phyloP scores from a whole-genome alignment of 257 asterid genomes.

The Nicotiana knightiana region DNA sequence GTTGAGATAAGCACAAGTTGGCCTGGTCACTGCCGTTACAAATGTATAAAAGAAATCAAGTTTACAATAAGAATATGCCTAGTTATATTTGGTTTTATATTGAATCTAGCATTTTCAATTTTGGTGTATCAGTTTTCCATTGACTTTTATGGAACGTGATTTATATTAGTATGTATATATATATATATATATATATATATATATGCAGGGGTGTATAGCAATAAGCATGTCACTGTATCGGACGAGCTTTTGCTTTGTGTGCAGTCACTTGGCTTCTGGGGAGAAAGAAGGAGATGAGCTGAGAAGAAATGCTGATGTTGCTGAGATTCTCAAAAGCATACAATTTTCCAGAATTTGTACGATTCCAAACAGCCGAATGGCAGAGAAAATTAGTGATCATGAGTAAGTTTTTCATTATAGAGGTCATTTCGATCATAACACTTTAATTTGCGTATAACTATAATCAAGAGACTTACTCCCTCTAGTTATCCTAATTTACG shows the following conservation, averaged over 20 bases:
- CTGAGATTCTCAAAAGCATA: conserved; percentile 64
- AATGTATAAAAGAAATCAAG: no score
- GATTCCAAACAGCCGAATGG: conserved; percentile 32
- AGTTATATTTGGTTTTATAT: not conserved
- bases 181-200: not conserved
- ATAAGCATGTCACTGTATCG: conserved; percentile 80
- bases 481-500: no score
- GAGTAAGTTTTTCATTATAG: conserved; percentile 42
- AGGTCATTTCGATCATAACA: not conserved
- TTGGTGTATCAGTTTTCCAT: not conserved
- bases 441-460: not conserved
- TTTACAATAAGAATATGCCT: no score
- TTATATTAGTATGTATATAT: not conserved
- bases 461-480: not conserved
- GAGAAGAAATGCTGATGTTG: conserved; percentile 67
- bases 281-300: conserved; percentile 93
- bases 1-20: no score
- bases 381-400: conserved; percentile 59
- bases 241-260: conserved; percentile 84
- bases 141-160: not conserved
- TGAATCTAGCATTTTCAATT: not conserved
- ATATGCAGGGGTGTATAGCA: conserved; percentile 82
- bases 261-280: conserved; percentile 95
- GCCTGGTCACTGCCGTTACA: no score
- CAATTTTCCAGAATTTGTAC: conserved; percentile 58